Evolutionary conservation across 805 yeast genomes (phyloP), one percentile per base, ranked within the genome.

Genomic region (Saccharomyces eubayanus): DNA sequence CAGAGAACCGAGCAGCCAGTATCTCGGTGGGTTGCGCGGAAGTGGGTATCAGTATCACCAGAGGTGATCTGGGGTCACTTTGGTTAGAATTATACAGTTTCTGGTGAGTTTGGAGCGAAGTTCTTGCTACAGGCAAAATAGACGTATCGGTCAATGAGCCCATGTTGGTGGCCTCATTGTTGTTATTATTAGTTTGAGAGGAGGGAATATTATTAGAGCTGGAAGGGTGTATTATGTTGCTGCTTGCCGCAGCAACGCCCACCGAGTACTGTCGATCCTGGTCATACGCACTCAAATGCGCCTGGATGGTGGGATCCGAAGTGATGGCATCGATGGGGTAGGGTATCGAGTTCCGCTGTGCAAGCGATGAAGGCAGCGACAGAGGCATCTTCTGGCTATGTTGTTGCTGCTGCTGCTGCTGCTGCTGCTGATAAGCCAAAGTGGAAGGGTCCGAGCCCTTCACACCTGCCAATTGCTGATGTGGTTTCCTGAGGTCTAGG

Each of bases 21-120:
- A 87, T 80, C 54, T 91, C 97, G 0, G 97, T 90, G 11, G 98
- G 98, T 60, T 82, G 82, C 2, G 86, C 81, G 43, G 72, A 69
- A 8, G 80, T 75, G 5, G 90, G 90, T 45, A 85, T 72, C 36
- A 73, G 67, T 8, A 78, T 71, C 1, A 69, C 63, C 29, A 79
- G 65, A 0, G 85, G 84, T 49, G 79, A 78, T 9, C 78, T 63
- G 10, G 79, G 77, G 56, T 79, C 81, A 43, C 62, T 60, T 50
- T 63, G 62, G 45, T 56, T 36, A 9, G 43, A 36, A 16, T 36
- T 16, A 9, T 16, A 36, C 43, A 16, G 43, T 16, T 36, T 36
- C 10, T 16, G 43, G 24, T 36, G 43, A 24, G 12, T 36, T 6
- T 16, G 43, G 1, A 36, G 24, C 9, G 43, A 36, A 24, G 20